Conservation (phyloP, 2,329 filamentous ascomycete genomes). For the Paraphaeosphaeria minitans region DNA sequence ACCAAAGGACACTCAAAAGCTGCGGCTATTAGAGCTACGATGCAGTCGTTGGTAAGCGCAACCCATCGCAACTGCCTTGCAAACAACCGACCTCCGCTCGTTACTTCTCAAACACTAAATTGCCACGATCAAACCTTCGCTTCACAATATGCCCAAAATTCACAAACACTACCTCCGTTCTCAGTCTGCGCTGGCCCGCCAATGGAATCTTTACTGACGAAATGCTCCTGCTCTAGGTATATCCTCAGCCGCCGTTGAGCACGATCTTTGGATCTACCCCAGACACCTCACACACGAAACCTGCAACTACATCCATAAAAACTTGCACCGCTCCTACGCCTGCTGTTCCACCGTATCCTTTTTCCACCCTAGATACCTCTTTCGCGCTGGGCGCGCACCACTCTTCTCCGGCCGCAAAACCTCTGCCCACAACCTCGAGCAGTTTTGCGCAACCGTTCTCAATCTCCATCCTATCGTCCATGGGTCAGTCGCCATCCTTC, state of each 20-base stretch:
- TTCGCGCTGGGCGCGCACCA: neutral
- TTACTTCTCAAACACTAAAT: constrained; percentile 6
- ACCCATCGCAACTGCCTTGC: constrained; percentile 2
- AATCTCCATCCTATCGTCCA: neutral
- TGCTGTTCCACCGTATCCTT: neutral
- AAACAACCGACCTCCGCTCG: constrained; percentile 5
- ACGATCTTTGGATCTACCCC: neutral
- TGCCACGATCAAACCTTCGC: constrained; percentile 7
- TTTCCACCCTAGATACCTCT: neutral
- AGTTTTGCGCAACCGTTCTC: neutral
- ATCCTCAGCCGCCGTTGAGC: neutral
- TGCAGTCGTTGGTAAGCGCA: neutral
- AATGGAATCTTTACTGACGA: constrained; percentile 1
- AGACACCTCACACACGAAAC: neutral
- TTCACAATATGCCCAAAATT: neutral
- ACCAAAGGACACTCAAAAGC: neutral
- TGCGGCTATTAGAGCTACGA: neutral
- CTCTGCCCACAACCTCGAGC: neutral
- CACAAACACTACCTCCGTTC: neutral
- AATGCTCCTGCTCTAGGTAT: neutral
- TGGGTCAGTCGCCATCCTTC: neutral
- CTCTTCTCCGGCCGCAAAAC: neutral
- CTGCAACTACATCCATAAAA: neutral
- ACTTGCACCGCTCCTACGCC: neutral
- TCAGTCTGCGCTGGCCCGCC: neutral